phyloP scores from a whole-genome alignment of 352 stramenopile species.

The Pythium biforme region DNA sequence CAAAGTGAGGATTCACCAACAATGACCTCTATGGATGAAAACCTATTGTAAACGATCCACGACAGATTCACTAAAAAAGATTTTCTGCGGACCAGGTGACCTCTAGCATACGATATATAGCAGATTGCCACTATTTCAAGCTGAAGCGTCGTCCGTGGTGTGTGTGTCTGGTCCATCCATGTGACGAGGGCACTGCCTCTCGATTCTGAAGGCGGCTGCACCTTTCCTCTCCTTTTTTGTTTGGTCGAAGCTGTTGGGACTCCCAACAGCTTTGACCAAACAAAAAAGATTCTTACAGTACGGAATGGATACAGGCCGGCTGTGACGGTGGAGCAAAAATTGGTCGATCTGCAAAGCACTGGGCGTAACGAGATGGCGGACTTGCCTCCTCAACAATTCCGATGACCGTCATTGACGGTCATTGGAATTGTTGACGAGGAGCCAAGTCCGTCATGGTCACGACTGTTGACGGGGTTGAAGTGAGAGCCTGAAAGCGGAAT shows the following conservation, averaged over 20 bases:
- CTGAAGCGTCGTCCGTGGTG: not conserved
- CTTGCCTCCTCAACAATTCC: not conserved
- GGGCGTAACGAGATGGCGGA: not conserved
- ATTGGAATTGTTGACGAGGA: not conserved
- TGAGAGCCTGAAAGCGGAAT: no score
- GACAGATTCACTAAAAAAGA: no score
- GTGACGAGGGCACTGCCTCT: constrained; percentile 9
- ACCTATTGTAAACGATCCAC: no score
- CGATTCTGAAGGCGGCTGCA: constrained; percentile 7
- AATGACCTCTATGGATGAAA: no score
- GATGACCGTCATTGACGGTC: no score
- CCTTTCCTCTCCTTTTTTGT: not conserved
- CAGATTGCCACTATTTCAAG: no score
- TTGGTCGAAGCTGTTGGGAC: no score
- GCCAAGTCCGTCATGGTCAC: no score
- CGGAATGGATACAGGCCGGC: not conserved
- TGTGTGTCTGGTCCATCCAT: constrained; percentile 15
- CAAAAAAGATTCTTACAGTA: constrained; percentile 14
- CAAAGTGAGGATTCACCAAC: no score
- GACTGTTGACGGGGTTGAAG: no score
- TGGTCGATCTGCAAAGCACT: not conserved
- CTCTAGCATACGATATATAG: no score
- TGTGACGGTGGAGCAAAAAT: not conserved
- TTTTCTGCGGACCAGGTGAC: no score
- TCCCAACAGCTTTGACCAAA: constrained; percentile 2